phyloP scores from a whole-genome alignment of 192 early-diverging fungal genomes.

The Coemansia guatemalensis region DNA sequence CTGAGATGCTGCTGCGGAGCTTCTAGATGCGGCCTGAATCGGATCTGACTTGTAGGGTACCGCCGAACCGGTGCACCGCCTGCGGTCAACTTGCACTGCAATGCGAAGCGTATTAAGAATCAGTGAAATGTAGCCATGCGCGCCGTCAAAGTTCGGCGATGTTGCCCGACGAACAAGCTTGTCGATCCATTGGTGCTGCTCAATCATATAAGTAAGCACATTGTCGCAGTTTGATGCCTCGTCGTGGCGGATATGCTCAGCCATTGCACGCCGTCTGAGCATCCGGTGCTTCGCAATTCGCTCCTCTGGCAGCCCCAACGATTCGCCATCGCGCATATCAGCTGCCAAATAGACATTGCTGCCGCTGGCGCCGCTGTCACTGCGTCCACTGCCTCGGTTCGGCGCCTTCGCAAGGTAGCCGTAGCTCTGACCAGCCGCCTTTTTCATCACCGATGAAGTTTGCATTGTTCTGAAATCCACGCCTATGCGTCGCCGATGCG shows the following conservation, averaged over 20 bases:
- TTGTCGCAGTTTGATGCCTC: conserved; percentile 51
- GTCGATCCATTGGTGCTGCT: conserved; percentile 47
- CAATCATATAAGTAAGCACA: conserved; percentile 47
- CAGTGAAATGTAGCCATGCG: conserved; percentile 46
- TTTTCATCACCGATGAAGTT: neutral
- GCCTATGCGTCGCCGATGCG: conserved; percentile 14
- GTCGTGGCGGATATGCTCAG: conserved; percentile 44
- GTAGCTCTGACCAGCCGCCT: neutral
- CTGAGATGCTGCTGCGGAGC: neutral
- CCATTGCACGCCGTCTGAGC: conserved; percentile 31
- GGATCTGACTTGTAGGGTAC: neutral
- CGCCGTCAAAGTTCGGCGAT: conserved; percentile 49
- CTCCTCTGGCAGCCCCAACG: conserved; percentile 9
- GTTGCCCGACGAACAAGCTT: conserved; percentile 41
- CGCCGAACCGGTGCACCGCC: conserved; percentile 5
- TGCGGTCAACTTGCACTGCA: conserved; percentile 44
- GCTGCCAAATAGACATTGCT: conserved; percentile 9
- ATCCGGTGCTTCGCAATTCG: conserved; percentile 22
- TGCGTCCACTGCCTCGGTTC: neutral
- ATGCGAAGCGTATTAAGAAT: conserved; percentile 53
- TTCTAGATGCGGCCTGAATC: neutral
- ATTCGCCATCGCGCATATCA: neutral
- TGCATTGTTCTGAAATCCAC: neutral
- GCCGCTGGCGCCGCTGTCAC: neutral
- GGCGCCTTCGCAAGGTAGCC: neutral